A percentile compares a stretch with the other conserved stretches of the same genome.
Evolutionary conservation across 108 stramenopile species (phyloP).

Genomic region (Cyclotella distinguenda): DNA sequence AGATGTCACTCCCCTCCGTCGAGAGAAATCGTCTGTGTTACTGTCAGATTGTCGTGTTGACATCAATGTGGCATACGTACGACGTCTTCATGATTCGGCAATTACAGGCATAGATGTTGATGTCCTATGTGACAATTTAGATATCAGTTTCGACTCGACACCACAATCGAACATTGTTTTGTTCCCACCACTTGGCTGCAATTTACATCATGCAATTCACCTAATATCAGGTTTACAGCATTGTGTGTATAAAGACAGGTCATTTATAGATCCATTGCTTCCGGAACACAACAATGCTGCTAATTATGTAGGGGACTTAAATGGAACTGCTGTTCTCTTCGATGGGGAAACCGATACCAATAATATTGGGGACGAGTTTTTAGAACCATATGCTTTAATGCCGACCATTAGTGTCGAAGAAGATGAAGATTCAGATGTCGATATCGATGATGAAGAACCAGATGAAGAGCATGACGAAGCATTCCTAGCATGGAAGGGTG

Average conservation of each 20-base stretch:
- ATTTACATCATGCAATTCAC: slow-evolving; percentile 28
- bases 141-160: slow-evolving; percentile 49
- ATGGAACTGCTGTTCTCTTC: neutral
- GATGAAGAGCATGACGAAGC: slow-evolving; percentile 37
- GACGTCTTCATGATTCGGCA: slow-evolving; percentile 66
- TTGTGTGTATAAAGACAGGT: slow-evolving; percentile 69
- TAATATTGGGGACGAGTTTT: neutral
- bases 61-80: slow-evolving; percentile 59
- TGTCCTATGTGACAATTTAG: slow-evolving; percentile 52
- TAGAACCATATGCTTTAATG: slow-evolving; percentile 30
- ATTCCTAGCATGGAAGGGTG: slow-evolving; percentile 34
- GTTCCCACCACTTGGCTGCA: slow-evolving; percentile 6
- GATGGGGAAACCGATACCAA: neutral
- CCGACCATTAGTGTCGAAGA: slow-evolving; percentile 20
- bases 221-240: slow-evolving; percentile 38
- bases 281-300: neutral
- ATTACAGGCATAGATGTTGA: slow-evolving; percentile 67
- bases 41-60: slow-evolving; percentile 47
- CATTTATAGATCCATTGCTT: slow-evolving; percentile 72
- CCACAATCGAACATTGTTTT: slow-evolving; percentile 25
- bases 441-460: slow-evolving; percentile 30
- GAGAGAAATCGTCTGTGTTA: neutral
- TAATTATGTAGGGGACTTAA: neutral
- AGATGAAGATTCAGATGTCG: slow-evolving; percentile 32
- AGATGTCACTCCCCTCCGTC: neutral